These are phyloP conservation scores for Aureobasidium lini DNA, from an alignment of 2,329 filamentous ascomycete species.

Conservation along the genomic window DNA sequence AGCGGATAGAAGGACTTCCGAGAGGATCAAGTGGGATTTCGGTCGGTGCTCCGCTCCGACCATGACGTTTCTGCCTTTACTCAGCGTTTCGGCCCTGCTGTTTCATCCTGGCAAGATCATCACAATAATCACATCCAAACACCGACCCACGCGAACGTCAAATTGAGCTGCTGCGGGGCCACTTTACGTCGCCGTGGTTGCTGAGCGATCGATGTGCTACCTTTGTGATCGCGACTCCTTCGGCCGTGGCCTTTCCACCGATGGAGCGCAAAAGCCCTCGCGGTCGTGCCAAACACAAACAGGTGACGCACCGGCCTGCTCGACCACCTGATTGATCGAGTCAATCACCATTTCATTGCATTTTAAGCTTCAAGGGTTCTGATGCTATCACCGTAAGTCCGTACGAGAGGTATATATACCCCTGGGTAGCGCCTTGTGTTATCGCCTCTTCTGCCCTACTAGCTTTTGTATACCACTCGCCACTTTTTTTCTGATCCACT, in stretches of 20 bases:
- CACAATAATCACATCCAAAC: not conserved
- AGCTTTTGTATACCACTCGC: not conserved
- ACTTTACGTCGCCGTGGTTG: not conserved
- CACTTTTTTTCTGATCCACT: not conserved
- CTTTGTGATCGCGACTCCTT: not conserved
- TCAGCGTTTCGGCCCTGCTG: not conserved
- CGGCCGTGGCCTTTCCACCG: not conserved
- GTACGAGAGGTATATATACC: constrained; percentile 2
- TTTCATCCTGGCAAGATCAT: not conserved
- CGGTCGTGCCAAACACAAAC: not conserved
- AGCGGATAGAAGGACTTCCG: not conserved
- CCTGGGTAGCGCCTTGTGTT: not conserved
- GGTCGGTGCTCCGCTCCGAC: not conserved
- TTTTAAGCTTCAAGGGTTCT: not conserved
- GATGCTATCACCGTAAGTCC: constrained; percentile 5
- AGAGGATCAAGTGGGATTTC: not conserved
- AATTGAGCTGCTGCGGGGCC: not conserved
- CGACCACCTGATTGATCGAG: constrained; percentile 11
- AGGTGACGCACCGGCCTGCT: constrained; percentile 1
- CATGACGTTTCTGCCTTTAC: constrained; percentile 4
- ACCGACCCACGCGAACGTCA: not conserved
- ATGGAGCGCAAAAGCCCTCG: not conserved
- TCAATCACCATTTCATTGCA: constrained; percentile 3
- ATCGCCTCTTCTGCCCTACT: not conserved
- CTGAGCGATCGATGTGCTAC: not conserved